These are phyloP conservation scores for Globisporangium acanthophoron DNA, from an alignment of 352 stramenopile genomes.

Conservation along the genomic window DNA sequence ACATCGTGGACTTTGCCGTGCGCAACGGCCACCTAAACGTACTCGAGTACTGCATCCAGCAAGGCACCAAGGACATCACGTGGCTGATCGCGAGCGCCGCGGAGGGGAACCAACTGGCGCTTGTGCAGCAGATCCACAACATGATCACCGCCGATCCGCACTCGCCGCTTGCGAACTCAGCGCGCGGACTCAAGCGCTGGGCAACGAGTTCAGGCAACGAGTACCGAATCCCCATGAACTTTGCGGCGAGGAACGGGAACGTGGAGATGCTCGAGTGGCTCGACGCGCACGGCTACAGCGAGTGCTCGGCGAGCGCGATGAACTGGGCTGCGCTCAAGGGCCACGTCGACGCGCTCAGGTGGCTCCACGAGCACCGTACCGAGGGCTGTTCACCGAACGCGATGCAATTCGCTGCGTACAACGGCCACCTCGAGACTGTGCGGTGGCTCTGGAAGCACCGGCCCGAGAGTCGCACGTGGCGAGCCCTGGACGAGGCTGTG, in stretches of 20 bases:
- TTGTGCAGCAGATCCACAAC: background rate
- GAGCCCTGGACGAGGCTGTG: background rate
- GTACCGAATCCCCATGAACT: background rate
- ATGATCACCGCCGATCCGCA: background rate
- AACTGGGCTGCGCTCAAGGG: background rate
- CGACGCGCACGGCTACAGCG: background rate
- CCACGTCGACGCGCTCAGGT: background rate
- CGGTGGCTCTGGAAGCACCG: background rate
- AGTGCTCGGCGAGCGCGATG: background rate
- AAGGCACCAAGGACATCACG: background rate
- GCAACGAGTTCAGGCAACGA: too few relatives aligned
- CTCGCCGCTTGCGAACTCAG: background rate
- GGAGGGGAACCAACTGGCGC: background rate
- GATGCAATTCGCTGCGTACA: constrained; percentile 5
- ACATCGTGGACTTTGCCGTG: background rate
- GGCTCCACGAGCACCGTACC: constrained; percentile 10
- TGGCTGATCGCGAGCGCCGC: background rate
- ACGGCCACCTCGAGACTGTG: background rate
- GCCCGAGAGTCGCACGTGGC: background rate
- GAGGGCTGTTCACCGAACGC: constrained; percentile 12
- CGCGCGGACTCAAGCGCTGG: background rate
- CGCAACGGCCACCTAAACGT: background rate
- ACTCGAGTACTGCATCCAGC: background rate
- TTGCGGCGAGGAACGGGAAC: background rate
- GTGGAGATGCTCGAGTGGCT: background rate